phyloP scores from a whole-genome alignment of 345 rosid genomes.

The Syzygium grande region DNA sequence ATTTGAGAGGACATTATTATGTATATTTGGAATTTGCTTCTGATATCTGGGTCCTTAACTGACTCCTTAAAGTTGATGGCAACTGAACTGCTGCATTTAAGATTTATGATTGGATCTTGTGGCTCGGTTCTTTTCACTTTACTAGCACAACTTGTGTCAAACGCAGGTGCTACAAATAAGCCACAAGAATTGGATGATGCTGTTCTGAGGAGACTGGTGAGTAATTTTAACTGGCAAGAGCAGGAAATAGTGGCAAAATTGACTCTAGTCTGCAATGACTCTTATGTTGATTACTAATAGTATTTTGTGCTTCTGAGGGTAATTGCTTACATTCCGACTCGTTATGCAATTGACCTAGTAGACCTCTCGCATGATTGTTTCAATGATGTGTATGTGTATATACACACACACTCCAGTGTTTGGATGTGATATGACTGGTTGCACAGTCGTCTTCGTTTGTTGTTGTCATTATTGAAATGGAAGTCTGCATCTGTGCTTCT shows the following conservation, averaged over 20 bases:
- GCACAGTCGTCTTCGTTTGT: not conserved
- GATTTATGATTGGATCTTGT: not conserved
- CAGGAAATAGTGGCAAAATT: not conserved
- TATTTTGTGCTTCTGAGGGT: not conserved
- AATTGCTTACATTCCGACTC: not conserved
- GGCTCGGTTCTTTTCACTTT: not conserved
- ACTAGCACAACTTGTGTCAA: constrained; percentile 1
- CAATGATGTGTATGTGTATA: too few species aligned
- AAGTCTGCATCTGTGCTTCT: not conserved
- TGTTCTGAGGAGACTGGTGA: constrained; percentile 87
- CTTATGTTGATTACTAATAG: not conserved
- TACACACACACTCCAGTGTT: too few species aligned
- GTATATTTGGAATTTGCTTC: not conserved
- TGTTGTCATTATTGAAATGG: not conserved
- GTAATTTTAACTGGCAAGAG: constrained; percentile 5
- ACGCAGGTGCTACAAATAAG: constrained; percentile 94
- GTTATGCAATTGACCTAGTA: too few species aligned
- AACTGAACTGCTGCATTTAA: not conserved
- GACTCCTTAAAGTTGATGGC: not conserved
- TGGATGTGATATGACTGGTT: not conserved
- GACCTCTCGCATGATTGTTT: too few species aligned
- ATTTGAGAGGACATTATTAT: not conserved
- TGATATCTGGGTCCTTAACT: not conserved
- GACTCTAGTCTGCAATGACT: not conserved
- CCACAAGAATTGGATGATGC: constrained; percentile 99